phyloP scores from a whole-genome alignment of 2,329 filamentous ascomycete genomes.

The Botrytis hyacinthi region DNA sequence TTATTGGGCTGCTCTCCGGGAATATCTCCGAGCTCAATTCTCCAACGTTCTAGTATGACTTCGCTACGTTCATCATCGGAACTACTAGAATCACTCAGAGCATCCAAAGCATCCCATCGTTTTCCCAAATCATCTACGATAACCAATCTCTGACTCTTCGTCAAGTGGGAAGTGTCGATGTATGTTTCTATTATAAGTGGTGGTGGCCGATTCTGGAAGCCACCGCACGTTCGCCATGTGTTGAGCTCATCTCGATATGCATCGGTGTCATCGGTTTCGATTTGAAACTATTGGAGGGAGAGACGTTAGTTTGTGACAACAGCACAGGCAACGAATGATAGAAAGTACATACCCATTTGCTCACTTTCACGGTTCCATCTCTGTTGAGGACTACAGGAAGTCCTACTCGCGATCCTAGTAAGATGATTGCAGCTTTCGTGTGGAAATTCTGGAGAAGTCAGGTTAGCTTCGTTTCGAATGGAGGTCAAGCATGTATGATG shows the following conservation, averaged over 20 bases:
- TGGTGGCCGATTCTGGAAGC: slow-evolving; percentile 72
- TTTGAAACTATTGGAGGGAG: slow-evolving; percentile 69
- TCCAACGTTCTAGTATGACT: slow-evolving; percentile 89
- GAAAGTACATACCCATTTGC: slow-evolving; percentile 74
- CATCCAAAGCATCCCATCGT: slow-evolving; percentile 87
- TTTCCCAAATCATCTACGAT: slow-evolving; percentile 86
- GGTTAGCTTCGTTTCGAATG: slow-evolving; percentile 18
- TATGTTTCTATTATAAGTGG: slow-evolving; percentile 89
- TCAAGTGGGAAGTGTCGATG: slow-evolving; percentile 74
- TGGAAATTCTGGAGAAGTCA: slow-evolving; percentile 74
- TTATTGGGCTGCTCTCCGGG: slow-evolving; percentile 50
- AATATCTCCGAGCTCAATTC: slow-evolving; percentile 70
- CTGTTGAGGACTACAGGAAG: slow-evolving; percentile 55
- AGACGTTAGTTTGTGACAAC: slow-evolving; percentile 15
- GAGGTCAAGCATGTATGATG: slow-evolving; percentile 1
- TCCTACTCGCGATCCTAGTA: slow-evolving; percentile 76
- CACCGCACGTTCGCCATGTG: slow-evolving; percentile 78
- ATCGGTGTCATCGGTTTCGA: slow-evolving; percentile 90
- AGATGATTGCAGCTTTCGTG: slow-evolving; percentile 79
- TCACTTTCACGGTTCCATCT: slow-evolving; percentile 62
- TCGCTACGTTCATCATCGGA: slow-evolving; percentile 47
- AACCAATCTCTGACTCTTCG: slow-evolving; percentile 82
- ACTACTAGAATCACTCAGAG: slow-evolving; percentile 63
- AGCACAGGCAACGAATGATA: not conserved
- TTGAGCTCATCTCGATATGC: slow-evolving; percentile 78